Percentiles rank a stretch among this genome's conserved stretches.
These are phyloP conservation scores for Curvularia sp. DNA, from an alignment of 2,329 filamentous ascomycete genomes.

Conservation along the genomic window DNA sequence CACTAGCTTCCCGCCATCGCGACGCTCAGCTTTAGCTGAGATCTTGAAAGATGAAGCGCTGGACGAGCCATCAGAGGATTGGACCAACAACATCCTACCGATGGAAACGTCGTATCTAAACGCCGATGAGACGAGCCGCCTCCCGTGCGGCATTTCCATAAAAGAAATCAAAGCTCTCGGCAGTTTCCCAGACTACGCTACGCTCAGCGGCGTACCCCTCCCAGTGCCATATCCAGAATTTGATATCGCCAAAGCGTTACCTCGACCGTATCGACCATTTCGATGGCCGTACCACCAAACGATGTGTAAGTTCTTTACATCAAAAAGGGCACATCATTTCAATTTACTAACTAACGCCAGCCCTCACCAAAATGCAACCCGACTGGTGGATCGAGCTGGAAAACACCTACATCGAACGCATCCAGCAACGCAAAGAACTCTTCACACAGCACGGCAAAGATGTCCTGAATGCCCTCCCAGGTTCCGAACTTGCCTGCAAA, in stretches of 20 bases:
- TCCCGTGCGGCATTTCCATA: slow-evolving; percentile 73
- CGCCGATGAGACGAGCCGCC: slow-evolving; percentile 54
- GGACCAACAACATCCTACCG: slow-evolving; percentile 35
- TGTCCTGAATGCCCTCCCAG: slow-evolving; percentile 73
- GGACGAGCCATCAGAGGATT: slow-evolving; percentile 28
- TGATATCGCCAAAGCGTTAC: slow-evolving; percentile 69
- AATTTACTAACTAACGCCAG: slow-evolving; percentile 52
- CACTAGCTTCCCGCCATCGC: slow-evolving; percentile 61
- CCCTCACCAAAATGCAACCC: slow-evolving; percentile 76
- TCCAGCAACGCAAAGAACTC: slow-evolving; percentile 71
- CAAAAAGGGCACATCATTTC: slow-evolving; percentile 6
- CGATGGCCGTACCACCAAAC: slow-evolving; percentile 88
- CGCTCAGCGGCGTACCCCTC: slow-evolving; percentile 74
- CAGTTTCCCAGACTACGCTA: slow-evolving; percentile 79
- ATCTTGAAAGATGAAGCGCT: slow-evolving; percentile 34
- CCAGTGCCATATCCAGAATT: slow-evolving; percentile 71
- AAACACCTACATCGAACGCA: slow-evolving; percentile 70
- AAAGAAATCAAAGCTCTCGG: slow-evolving; percentile 74
- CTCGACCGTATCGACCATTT: slow-evolving; percentile 81
- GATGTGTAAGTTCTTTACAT: slow-evolving; percentile 71
- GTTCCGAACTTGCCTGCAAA: slow-evolving; percentile 79
- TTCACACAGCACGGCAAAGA: slow-evolving; percentile 67
- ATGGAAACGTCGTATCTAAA: slow-evolving; percentile 37
- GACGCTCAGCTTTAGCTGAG: slow-evolving; percentile 55
- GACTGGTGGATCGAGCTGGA: slow-evolving; percentile 94